Percentiles rank a stretch among this genome's conserved stretches.
Evolutionary conservation across 2,329 filamentous ascomycete species (phyloP).

Genomic region (Pseudopyrenochaeta lycopersici): DNA sequence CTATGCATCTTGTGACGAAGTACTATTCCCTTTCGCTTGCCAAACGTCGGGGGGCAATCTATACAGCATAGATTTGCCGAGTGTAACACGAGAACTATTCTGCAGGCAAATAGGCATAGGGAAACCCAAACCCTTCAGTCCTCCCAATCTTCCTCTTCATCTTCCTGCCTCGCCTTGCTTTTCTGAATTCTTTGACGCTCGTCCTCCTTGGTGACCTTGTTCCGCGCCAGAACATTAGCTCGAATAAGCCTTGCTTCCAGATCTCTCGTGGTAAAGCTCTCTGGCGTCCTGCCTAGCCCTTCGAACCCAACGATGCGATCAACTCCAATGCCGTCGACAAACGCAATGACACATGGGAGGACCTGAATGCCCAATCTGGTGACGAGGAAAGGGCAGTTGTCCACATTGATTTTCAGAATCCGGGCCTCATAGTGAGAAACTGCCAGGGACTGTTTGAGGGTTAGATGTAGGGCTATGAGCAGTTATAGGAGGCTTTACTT

Average conservation of each 20-base stretch:
- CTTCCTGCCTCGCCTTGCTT: conserved; percentile 47
- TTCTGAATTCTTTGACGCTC: conserved; percentile 36
- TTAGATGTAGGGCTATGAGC: conserved; percentile 1
- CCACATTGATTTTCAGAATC: conserved; percentile 66
- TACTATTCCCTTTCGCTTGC: too few species aligned
- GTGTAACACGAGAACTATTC: too few species aligned
- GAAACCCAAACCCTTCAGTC: conserved; percentile 45
- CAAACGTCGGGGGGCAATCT: too few species aligned
- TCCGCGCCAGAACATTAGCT: conserved; percentile 61
- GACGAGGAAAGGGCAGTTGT: conserved; percentile 68
- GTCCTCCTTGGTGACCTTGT: conserved; percentile 60
- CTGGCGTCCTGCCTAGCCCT: conserved; percentile 62
- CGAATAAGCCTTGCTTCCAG: conserved; percentile 62
- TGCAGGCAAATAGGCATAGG: too few species aligned
- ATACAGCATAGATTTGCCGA: too few species aligned
- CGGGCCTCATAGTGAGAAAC: conserved; percentile 67
- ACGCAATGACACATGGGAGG: conserved; percentile 66
- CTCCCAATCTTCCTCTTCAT: conserved; percentile 64
- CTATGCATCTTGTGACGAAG: too few species aligned
- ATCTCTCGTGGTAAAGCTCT: conserved; percentile 64
- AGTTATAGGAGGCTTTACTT: conserved; percentile 38
- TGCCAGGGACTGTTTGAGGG: conserved; percentile 55
- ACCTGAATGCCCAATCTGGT: conserved; percentile 66
- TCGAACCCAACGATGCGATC: conserved; percentile 69
- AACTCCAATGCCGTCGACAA: conserved; percentile 63